A percentile compares a stretch with the other conserved stretches of the same genome.
Evolutionary conservation across 2,329 filamentous ascomycete species (phyloP).

Genomic region (Paraconiothyrium brasiliense): DNA sequence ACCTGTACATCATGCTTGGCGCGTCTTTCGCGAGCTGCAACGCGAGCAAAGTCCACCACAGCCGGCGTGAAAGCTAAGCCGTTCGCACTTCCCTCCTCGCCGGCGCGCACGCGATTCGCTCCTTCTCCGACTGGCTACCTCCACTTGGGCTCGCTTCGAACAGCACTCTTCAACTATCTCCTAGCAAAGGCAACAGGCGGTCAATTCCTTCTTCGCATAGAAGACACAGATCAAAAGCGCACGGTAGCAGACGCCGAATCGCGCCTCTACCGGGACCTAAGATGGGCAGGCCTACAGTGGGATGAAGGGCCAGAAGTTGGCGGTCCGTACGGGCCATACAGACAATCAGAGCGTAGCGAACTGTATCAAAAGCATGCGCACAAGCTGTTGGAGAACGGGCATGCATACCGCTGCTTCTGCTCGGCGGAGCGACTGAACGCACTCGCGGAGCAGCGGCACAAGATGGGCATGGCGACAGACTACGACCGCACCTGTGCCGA

Average conservation of each 20-base stretch:
- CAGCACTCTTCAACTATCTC: slow-evolving; percentile 94
- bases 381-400: slow-evolving; percentile 72
- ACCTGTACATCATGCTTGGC: slow-evolving; percentile 43
- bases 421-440: slow-evolving; percentile 73
- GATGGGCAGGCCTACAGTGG: slow-evolving; percentile 91
- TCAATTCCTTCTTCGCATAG: slow-evolving; percentile 88
- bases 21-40: slow-evolving; percentile 29
- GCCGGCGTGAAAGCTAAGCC: slow-evolving; percentile 21
- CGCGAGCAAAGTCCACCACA: slow-evolving; percentile 26
- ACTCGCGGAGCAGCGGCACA: slow-evolving; percentile 70
- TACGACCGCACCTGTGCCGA: slow-evolving; percentile 79
- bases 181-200: slow-evolving; percentile 88
- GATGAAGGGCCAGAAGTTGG: slow-evolving; percentile 89
- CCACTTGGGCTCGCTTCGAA: slow-evolving; percentile 89
- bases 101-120: slow-evolving; percentile 81
- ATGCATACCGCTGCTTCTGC: slow-evolving; percentile 96
- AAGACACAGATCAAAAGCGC: slow-evolving; percentile 94
- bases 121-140: slow-evolving; percentile 95
- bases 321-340: slow-evolving; percentile 86
- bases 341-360: slow-evolving; percentile 80
- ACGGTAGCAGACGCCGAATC: slow-evolving; percentile 82
- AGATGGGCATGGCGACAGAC: slow-evolving; percentile 65
- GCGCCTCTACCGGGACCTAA: slow-evolving; percentile 78
- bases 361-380: slow-evolving; percentile 78
- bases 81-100: slow-evolving; percentile 37